A percentile compares a stretch with the other conserved stretches of the same genome.
Evolutionary conservation across 768 basidiomycete genomes (phyloP).

Genomic region (Dioszegia crocea): DNA sequence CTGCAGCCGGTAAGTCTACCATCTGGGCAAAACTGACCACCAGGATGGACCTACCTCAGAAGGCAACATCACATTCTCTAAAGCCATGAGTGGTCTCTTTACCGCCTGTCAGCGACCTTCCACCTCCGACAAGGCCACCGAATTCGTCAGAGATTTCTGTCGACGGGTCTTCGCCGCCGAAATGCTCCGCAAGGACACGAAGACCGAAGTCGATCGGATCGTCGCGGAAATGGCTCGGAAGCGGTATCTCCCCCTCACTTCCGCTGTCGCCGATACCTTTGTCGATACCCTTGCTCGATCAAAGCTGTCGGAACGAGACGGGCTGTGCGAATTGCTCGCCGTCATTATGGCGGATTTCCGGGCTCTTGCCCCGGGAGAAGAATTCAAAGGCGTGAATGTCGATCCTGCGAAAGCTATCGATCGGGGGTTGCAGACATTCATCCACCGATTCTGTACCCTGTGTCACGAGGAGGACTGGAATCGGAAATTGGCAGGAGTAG

Average conservation of each 20-base stretch:
- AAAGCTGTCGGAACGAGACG: conserved; percentile 40
- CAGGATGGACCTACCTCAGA: conserved; percentile 36
- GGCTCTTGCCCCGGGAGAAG: conserved; percentile 46
- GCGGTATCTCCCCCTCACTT: conserved; percentile 46
- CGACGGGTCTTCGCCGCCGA: conserved; percentile 71
- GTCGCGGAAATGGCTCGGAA: conserved; percentile 31
- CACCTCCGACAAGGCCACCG: conserved; percentile 58
- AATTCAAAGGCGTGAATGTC: conserved; percentile 22
- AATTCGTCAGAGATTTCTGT: conserved; percentile 66
- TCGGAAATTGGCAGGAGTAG: conserved; percentile 81
- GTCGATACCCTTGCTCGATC: conserved; percentile 65
- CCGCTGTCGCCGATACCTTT: conserved; percentile 64
- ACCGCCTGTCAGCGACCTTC: conserved; percentile 23
- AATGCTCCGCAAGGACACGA: conserved; percentile 52
- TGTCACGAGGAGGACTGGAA: conserved; percentile 90
- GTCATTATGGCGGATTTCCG: conserved; percentile 67
- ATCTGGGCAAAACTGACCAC: not conserved
- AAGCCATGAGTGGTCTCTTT: conserved; percentile 36
- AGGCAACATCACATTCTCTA: conserved; percentile 28
- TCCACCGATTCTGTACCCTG: conserved; percentile 73
- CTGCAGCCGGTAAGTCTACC: conserved; percentile 64
- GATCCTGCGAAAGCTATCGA: conserved; percentile 51
- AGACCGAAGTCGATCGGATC: conserved; percentile 26
- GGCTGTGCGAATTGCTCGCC: conserved; percentile 61
- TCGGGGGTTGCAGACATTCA: conserved; percentile 70